Evolutionary conservation across 768 basidiomycete genomes (phyloP).

Genomic region (Kwoniella dendrophila): DNA sequence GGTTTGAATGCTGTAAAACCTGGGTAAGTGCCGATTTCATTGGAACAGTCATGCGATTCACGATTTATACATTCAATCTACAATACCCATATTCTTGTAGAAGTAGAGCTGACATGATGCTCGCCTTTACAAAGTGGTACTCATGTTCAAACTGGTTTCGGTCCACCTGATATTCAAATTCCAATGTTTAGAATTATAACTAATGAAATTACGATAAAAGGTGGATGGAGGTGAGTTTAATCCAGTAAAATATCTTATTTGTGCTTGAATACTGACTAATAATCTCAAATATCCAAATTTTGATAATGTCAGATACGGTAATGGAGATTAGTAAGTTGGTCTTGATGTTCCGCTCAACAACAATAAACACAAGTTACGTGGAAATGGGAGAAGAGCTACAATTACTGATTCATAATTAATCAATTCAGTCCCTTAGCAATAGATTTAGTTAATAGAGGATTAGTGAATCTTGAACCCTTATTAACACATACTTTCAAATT

Average conservation of each 20-base stretch:
- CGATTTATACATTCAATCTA: too few species aligned
- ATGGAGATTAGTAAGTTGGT: slow-evolving; percentile 51
- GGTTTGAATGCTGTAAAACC: slow-evolving; percentile 72
- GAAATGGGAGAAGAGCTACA: too few species aligned
- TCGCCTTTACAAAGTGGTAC: slow-evolving; percentile 46
- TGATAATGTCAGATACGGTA: slow-evolving; percentile 57
- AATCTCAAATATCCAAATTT: too few species aligned
- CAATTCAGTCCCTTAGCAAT: slow-evolving; percentile 73
- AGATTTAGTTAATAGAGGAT: slow-evolving; percentile 76
- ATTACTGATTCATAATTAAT: slow-evolving; percentile 42
- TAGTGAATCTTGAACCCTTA: slow-evolving; percentile 81
- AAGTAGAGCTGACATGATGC: neutral
- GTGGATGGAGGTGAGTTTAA: slow-evolving; percentile 75
- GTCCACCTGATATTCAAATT: slow-evolving; percentile 71
- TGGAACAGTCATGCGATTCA: neutral
- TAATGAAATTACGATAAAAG: slow-evolving; percentile 80
- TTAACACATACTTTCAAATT: slow-evolving; percentile 86
- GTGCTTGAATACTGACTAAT: too few species aligned
- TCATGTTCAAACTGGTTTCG: slow-evolving; percentile 76
- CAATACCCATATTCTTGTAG: too few species aligned
- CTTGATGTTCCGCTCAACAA: too few species aligned
- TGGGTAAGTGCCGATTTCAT: slow-evolving; percentile 58
- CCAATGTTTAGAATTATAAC: slow-evolving; percentile 70
- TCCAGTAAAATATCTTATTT: neutral
- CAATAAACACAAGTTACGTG: too few species aligned